phyloP scores from a whole-genome alignment of 2,329 filamentous ascomycete species.

The Alternaria angustiovoidea region DNA sequence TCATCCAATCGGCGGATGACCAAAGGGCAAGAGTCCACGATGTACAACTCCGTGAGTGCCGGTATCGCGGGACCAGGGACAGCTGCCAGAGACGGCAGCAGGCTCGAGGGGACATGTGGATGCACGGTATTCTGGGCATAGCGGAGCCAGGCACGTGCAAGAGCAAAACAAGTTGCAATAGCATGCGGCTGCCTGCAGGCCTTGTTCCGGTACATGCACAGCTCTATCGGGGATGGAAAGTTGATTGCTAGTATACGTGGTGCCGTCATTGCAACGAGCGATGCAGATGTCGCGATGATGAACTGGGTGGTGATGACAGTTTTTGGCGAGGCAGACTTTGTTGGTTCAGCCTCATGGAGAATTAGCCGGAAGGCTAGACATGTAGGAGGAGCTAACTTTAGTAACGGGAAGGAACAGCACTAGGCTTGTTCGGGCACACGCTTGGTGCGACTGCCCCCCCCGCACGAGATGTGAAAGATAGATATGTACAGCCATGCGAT shows the following conservation, averaged over 20 bases:
- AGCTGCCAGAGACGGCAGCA: background rate
- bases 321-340: constrained; percentile 31
- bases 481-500: constrained; percentile 12
- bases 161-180: constrained; percentile 2
- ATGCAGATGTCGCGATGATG: constrained; percentile 1
- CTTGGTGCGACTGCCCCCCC: constrained; percentile 19
- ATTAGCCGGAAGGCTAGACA: constrained; percentile 14
- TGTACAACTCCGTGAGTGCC: background rate
- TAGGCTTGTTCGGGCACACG: constrained; percentile 4
- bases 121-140: constrained; percentile 17
- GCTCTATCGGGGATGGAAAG: constrained; percentile 7
- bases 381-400: constrained; percentile 21
- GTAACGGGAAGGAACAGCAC: constrained; percentile 16
- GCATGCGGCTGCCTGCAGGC: constrained; percentile 4
- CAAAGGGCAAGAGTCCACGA: background rate
- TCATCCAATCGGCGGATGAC: constrained; percentile 4
- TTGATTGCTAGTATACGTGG: constrained; percentile 10
- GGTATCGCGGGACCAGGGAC: background rate
- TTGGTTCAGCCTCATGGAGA: constrained; percentile 16
- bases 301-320: constrained; percentile 13
- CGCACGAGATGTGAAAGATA: constrained; percentile 3
- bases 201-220: constrained; percentile 5
- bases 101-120: background rate
- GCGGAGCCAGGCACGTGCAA: constrained; percentile 6
- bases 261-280: constrained; percentile 17